phyloP scores from a whole-genome alignment of 2,329 filamentous ascomycete species.

The Elsinoe necatrix region DNA sequence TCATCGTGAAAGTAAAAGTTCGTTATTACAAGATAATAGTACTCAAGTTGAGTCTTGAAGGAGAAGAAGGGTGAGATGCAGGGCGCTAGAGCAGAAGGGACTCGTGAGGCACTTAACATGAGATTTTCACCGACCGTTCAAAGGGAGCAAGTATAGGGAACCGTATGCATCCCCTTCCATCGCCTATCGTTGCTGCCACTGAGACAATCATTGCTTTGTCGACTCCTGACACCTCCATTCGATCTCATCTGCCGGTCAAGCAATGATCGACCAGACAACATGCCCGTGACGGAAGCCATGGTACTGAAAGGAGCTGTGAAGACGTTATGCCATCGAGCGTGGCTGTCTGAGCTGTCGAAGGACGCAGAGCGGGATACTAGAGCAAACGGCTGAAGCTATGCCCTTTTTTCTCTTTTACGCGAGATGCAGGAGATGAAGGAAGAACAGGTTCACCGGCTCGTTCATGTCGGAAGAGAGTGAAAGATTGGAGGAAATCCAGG shows the following conservation, averaged over 20 bases:
- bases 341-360: neutral
- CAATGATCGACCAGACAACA: constrained; percentile 10
- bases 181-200: neutral
- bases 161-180: neutral
- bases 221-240: neutral
- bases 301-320: neutral
- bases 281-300: neutral
- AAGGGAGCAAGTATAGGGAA: neutral
- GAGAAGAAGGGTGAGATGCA: neutral
- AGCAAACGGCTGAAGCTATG: neutral
- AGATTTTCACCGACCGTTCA: too few species aligned
- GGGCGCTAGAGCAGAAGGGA: neutral
- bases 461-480: neutral
- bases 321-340: neutral
- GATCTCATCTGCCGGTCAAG: neutral
- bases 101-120: too few species aligned
- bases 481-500: neutral
- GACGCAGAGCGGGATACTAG: neutral
- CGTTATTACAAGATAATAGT: neutral
- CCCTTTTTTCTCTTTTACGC: neutral
- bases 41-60: neutral
- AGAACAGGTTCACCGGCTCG: neutral
- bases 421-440: constrained; percentile 12
- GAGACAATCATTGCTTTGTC: constrained; percentile 3
- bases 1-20: neutral